phyloP scores from a whole-genome alignment of 73 alveolate species.

The Durusdinium trenchii region DNA sequence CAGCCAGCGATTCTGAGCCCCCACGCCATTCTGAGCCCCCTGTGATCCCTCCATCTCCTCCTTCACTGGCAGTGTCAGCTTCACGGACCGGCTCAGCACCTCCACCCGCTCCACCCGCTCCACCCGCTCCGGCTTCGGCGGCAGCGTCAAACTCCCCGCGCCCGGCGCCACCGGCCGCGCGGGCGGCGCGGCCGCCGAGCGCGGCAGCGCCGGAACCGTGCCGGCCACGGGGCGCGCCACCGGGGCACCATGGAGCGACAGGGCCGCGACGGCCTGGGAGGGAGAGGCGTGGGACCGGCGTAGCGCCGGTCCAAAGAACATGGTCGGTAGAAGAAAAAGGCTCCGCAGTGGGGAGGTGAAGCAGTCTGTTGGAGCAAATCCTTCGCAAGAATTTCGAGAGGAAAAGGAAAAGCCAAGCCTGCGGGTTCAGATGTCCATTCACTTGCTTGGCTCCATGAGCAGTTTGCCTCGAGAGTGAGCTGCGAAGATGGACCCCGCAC shows the following conservation, averaged over 20 bases:
- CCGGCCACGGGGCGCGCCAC: constrained; percentile 26
- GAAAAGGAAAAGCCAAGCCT: too few species aligned
- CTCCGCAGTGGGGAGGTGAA: too few species aligned
- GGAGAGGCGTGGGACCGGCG: too few species aligned
- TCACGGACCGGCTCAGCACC: background rate
- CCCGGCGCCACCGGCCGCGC: constrained; percentile 24
- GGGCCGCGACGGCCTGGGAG: constrained; percentile 55
- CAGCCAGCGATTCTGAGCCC: too few species aligned
- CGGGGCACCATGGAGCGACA: constrained; percentile 20
- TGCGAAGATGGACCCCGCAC: too few species aligned
- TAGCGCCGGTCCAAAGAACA: too few species aligned
- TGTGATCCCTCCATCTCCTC: too few species aligned
- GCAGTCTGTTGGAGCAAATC: too few species aligned
- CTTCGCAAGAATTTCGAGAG: too few species aligned
- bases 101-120: background rate
- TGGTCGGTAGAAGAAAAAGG: too few species aligned
- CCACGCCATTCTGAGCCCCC: too few species aligned
- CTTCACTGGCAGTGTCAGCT: constrained; percentile 32
- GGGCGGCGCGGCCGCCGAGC: constrained; percentile 12
- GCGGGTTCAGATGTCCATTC: constrained; percentile 37
- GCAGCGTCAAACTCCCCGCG: too few species aligned
- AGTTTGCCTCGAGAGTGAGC: constrained; percentile 50
- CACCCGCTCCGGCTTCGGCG: background rate
- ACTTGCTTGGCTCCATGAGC: constrained; percentile 39
- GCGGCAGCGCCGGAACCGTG: constrained; percentile 9